Percentiles rank a stretch among this genome's conserved stretches.
Evolutionary conservation across 1,284 basidiomycete species (phyloP).

Genomic region (Tylopilus orsonianus): DNA sequence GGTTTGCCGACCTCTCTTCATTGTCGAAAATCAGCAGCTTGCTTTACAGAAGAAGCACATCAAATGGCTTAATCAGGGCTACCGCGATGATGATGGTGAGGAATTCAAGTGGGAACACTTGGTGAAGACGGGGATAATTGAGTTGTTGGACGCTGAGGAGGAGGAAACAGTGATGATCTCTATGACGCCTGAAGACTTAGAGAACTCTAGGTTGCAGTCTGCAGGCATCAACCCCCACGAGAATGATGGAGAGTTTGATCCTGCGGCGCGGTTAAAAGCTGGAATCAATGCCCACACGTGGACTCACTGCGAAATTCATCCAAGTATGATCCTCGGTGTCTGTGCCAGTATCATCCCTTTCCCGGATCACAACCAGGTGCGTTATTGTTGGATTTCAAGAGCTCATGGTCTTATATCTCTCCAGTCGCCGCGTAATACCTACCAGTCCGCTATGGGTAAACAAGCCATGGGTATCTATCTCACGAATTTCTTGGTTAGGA

Average conservation of each 20-base stretch:
- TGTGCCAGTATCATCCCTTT: conserved; percentile 99
- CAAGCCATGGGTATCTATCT: conserved; percentile 99
- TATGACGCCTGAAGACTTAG: conserved; percentile 96
- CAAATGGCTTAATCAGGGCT: conserved; percentile 62
- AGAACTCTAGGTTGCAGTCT: conserved; percentile 74
- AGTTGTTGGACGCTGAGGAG: conserved; percentile 97
- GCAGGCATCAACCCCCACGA: conserved; percentile 58
- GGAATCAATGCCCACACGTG: conserved; percentile 84
- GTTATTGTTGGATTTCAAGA: conserved; percentile 27
- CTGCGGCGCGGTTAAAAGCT: conserved; percentile 84
- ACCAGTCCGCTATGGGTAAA: conserved; percentile 99
- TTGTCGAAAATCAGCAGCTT: conserved; percentile 91
- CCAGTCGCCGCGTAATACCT: conserved; percentile 98
- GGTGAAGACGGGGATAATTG: conserved; percentile 87
- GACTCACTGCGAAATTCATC: conserved; percentile 99
- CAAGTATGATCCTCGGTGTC: conserved; percentile 98
- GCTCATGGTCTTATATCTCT: conserved; percentile 15
- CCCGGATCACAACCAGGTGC: conserved; percentile 97
- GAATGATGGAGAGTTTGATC: conserved; percentile 76
- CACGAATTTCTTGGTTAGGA: conserved; percentile 95
- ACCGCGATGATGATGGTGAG: conserved; percentile 51
- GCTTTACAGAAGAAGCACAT: conserved; percentile 85
- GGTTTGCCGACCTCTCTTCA: conserved; percentile 95
- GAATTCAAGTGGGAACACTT: conserved; percentile 86
- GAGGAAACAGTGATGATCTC: conserved; percentile 99